Percentiles rank a stretch among this genome's conserved stretches.
Evolutionary conservation across 192 early-diverging fungal species (phyloP).

Genomic region (Umbelopsis sp.): DNA sequence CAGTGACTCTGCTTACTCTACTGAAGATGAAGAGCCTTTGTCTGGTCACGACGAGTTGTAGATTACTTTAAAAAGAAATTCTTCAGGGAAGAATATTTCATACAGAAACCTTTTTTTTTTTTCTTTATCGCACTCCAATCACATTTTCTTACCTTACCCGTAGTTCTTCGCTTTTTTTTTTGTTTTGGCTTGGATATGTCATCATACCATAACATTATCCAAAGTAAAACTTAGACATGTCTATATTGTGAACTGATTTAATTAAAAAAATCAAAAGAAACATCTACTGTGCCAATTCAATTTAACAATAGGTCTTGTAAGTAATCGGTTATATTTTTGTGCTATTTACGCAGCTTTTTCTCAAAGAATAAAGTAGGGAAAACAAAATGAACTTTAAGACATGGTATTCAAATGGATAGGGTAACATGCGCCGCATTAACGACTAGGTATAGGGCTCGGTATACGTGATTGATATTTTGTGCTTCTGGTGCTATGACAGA

Average conservation of each 20-base stretch:
- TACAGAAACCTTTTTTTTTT: not conserved
- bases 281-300: too few species aligned
- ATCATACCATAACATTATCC: too few species aligned
- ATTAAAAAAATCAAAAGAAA: not conserved
- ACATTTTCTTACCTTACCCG: slow-evolving; percentile 4
- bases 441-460: not conserved
- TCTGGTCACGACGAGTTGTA: slow-evolving; percentile 70
- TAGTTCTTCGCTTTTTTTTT: slow-evolving; percentile 15
- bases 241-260: slow-evolving; percentile 14
- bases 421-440: too few species aligned
- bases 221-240: slow-evolving; percentile 16
- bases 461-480: not conserved
- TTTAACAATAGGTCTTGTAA: too few species aligned
- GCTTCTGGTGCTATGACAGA: not conserved
- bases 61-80: slow-evolving; percentile 28
- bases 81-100: not conserved
- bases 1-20: slow-evolving; percentile 52
- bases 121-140: not conserved
- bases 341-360: too few species aligned
- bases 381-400: not conserved
- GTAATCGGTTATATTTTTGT: too few species aligned
- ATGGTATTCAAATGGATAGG: too few species aligned
- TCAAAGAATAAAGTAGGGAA: too few species aligned
- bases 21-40: slow-evolving; percentile 56
- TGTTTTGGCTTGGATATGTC: not conserved